Base-by-base conservation (phyloP, 106 monocot genomes). In the Dendrobium chrysotoxum region DNA sequence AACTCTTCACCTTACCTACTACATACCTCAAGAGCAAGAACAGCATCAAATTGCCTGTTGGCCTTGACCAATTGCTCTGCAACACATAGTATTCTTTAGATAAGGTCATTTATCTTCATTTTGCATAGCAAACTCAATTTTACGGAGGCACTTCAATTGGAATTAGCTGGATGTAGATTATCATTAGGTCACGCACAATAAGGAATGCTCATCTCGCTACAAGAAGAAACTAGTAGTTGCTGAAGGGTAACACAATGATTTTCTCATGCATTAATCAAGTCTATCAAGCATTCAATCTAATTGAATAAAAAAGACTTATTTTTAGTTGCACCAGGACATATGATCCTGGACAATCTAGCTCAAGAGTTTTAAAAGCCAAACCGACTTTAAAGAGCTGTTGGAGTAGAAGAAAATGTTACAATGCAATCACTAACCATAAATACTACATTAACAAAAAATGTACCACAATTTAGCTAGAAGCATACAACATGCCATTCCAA, bases 1-100 rank as follows among this genome's bases (percentile, higher is more conserved):
- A 75, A 42, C 72, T 41, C 42, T 64, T 82, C 77, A 72, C 74
- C 75, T 39, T 44, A 70, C 28, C 53, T 61, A 81, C 28, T 78
- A 47, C 88, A 86, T 88, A 95, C 99, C 99, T 99, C 99, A 39
- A 91, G 87, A 82, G 95, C 76, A 85, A 99, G 85, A 76, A 95
- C 95, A 76, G 91, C 99, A 93, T 99, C 99, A 87, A 91, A 99
- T 85, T 87, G 88, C 82, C 80, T 87, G 21, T 92, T 83, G 58
- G 86, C 83, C 80, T 83, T 85, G 67, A 91, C 99, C 86, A 95
- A 83, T 79, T 95, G 85, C 82, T 99, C 99, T 99, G 90, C 54
- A 31, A 50, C 58, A 84, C 41, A 85, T 8, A 55, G 72, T 40
- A 12, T 26, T 1, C 25, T 79, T 83, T 44, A 72, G 1, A 18